These are phyloP conservation scores for Neurospora tetrasperma DNA, from an alignment of 495 filamentous ascomycete genomes.

Conservation along the genomic window DNA sequence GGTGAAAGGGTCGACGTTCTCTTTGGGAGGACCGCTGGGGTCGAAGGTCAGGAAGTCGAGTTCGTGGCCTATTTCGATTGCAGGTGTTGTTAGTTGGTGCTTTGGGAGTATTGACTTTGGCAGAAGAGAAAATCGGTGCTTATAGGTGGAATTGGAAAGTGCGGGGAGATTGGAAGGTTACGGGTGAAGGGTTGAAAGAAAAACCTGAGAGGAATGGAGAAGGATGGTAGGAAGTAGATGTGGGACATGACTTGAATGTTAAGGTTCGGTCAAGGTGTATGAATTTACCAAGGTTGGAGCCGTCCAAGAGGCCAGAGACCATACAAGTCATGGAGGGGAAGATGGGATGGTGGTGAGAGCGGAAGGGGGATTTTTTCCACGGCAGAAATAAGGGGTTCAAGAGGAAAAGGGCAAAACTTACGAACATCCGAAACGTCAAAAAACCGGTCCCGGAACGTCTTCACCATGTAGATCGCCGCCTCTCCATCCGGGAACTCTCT, in stretches of 20 bases:
- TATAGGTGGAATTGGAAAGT: too few species aligned
- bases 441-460: conserved; percentile 25
- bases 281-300: background rate
- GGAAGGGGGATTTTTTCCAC: background rate
- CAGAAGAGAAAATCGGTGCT: background rate
- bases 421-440: conserved; percentile 28
- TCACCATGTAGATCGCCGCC: conserved; percentile 31
- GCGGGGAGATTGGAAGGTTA: background rate
- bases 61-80: conserved; percentile 31
- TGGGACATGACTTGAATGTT: too few species aligned
- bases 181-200: too few species aligned
- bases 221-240: too few species aligned
- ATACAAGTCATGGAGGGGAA: background rate
- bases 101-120: background rate
- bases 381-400: background rate
- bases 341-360: background rate
- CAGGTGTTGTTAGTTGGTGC: conserved; percentile 4
- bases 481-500: conserved; percentile 27
- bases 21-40: conserved; percentile 32
- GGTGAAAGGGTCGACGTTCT: conserved; percentile 16
- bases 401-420: conserved; percentile 16
- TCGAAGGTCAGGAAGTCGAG: conserved; percentile 37
- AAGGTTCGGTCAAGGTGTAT: background rate
- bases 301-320: too few species aligned
- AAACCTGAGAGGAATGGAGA: too few species aligned